Evolutionary conservation across 2,329 filamentous ascomycete genomes (phyloP).

Genomic region (Diplodia mutila): DNA sequence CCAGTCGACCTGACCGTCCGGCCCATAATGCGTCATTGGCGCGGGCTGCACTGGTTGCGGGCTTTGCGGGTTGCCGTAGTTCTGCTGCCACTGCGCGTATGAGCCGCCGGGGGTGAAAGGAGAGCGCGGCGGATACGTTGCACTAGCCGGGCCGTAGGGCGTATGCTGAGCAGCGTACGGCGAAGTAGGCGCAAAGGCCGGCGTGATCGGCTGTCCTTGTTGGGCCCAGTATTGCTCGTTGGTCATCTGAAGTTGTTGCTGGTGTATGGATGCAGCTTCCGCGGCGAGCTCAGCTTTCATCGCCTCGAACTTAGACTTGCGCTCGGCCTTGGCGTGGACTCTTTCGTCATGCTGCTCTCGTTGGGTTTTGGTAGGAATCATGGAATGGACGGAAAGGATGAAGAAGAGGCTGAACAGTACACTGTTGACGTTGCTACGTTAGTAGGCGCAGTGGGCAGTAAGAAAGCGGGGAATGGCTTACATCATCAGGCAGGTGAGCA

Average conservation of each 20-base stretch:
- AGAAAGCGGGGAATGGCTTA: constrained; percentile 49
- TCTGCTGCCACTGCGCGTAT: constrained; percentile 47
- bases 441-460: constrained; percentile 21
- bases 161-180: constrained; percentile 4
- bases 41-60: not conserved
- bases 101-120: constrained; percentile 36
- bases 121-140: constrained; percentile 26
- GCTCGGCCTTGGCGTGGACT: constrained; percentile 18
- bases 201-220: constrained; percentile 15
- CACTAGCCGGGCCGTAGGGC: constrained; percentile 9
- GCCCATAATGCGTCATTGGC: constrained; percentile 12
- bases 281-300: constrained; percentile 38
- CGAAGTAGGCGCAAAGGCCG: constrained; percentile 8
- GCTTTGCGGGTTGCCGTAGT: constrained; percentile 31
- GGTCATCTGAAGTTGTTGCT: constrained; percentile 12
- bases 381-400: constrained; percentile 61
- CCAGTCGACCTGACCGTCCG: constrained; percentile 19
- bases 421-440: constrained; percentile 43
- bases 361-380: constrained; percentile 48
- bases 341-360: constrained; percentile 34
- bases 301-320: constrained; percentile 40
- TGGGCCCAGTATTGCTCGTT: constrained; percentile 23
- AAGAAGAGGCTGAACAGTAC: constrained; percentile 64
- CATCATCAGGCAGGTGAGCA: constrained; percentile 68
- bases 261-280: constrained; percentile 15